A percentile compares a stretch with the other conserved stretches of the same genome.
These are phyloP conservation scores for Paradendryphiella salina DNA, from an alignment of 2,329 filamentous ascomycete genomes.

Conservation along the genomic window DNA sequence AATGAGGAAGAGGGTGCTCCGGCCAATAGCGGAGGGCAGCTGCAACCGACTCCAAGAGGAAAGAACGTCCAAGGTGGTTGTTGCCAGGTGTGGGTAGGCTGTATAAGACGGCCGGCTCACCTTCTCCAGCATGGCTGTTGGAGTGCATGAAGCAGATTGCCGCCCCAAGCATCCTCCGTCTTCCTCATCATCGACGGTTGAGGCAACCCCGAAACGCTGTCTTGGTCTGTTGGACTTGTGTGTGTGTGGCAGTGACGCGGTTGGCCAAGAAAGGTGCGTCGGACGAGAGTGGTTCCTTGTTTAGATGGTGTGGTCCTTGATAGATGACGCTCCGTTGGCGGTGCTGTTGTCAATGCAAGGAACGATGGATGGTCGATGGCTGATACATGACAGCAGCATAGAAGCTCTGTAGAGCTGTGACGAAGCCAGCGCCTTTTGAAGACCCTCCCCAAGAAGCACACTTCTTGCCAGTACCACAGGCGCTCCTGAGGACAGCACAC, in stretches of 20 bases:
- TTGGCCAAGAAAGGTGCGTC: constrained; percentile 29
- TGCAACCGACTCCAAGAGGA: constrained; percentile 42
- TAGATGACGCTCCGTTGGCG: background rate
- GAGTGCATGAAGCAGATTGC: constrained; percentile 35
- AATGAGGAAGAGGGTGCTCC: constrained; percentile 38
- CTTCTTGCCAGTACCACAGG: constrained; percentile 1
- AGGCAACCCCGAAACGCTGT: constrained; percentile 19
- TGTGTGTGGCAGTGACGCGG: constrained; percentile 8
- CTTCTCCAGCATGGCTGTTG: constrained; percentile 28
- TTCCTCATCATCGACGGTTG: constrained; percentile 22
- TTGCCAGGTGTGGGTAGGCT: constrained; percentile 22
- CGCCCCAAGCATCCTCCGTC: constrained; percentile 27
- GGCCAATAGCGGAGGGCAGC: constrained; percentile 39
- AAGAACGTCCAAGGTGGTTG: constrained; percentile 28
- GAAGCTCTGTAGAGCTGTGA: constrained; percentile 2
- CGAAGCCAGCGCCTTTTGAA: too few relatives aligned
- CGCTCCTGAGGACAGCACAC: too few relatives aligned
- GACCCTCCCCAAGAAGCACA: constrained; percentile 24
- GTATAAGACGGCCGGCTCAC: constrained; percentile 44
- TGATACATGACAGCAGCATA: constrained; percentile 37
- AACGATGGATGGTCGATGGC: constrained; percentile 19
- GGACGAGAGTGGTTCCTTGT: constrained; percentile 20
- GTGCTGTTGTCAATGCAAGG: constrained; percentile 9
- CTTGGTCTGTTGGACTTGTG: background rate
- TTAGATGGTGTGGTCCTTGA: constrained; percentile 1